Percentiles rank a stretch among this genome's conserved stretches.
Evolutionary conservation across 2,329 filamentous ascomycete genomes (phyloP).

Genomic region (Corynespora cassiicola): DNA sequence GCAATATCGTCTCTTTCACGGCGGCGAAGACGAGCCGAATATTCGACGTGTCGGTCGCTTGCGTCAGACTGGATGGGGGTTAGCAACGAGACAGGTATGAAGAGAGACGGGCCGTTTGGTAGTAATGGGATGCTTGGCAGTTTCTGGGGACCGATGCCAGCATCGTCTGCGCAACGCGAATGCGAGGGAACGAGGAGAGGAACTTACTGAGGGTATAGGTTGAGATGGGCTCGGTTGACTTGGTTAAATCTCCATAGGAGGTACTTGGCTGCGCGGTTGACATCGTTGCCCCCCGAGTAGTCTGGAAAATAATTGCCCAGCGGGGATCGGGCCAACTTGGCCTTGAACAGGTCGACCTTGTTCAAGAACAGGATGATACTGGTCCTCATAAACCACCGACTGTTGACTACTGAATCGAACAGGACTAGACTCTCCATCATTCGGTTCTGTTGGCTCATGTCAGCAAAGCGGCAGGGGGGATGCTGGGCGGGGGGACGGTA

Average conservation of each 20-base stretch:
- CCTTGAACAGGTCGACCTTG: slow-evolving; percentile 98
- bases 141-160: no score
- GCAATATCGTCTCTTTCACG: slow-evolving; percentile 97
- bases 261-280: slow-evolving; percentile 98
- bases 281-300: slow-evolving; percentile 96
- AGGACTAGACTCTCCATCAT: slow-evolving; percentile 99
- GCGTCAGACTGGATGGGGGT: slow-evolving; percentile 78
- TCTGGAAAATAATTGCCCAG: slow-evolving; percentile 96
- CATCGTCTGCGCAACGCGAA: no score
- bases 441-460: slow-evolving; percentile 72
- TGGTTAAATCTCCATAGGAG: slow-evolving; percentile 98
- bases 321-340: slow-evolving; percentile 88
- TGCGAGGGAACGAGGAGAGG: neutral
- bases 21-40: slow-evolving; percentile 97
- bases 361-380: slow-evolving; percentile 99
- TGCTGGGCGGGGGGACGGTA: slow-evolving; percentile 53
- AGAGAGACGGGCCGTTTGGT: no score
- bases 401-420: slow-evolving; percentile 98
- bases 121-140: no score
- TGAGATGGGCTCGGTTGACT: slow-evolving; percentile 94
- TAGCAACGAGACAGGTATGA: slow-evolving; percentile 25
- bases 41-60: slow-evolving; percentile 98
- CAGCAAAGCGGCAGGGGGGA: slow-evolving; percentile 19
- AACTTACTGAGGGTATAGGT: slow-evolving; percentile 86
- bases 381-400: slow-evolving; percentile 98